Evolutionary conservation across 208 protist species (phyloP), one percentile per base, ranked within the genome.

Genomic region (Leishmania guyanensis): DNA sequence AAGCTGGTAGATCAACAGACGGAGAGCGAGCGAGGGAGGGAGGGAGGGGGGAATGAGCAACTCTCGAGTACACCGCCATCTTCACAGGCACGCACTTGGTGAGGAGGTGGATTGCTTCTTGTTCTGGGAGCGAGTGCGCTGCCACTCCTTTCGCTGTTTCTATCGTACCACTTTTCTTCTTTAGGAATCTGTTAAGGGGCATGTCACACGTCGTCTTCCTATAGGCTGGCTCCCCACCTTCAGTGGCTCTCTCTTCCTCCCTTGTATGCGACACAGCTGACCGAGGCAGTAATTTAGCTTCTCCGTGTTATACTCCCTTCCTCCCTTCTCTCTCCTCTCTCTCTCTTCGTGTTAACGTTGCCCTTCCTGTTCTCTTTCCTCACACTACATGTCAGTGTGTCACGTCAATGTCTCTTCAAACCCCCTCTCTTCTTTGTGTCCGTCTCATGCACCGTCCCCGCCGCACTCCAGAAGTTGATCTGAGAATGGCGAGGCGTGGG

Each of bases 161-260:
- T 75, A 29, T 36, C 33, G 62, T 26, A 33, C 75, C 58, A 80
- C 26, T 64, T 78, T 84, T 46, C 77, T 83, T 53, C 46, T 86
- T 26, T 69, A n/a, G 54, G 20, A 33, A 33, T 64, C 16, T 10
- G 20, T 33, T 64, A n/a, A 64, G 26, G 26, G 26, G 26, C 29
- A 8, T 29, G 26, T 8, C 26, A 29, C 12, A 64, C 26, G 58
- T 9, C 54, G 54, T 58, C 69, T 75, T 79, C 26, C 77, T 78
- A 36, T 50, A 33, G 60, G 46, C 12, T 77, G 46, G 50, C 62
- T 53, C 73, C 12, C 48, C 20, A 48, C 65, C 14, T 85, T 75
- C 33, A 68, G 9, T 50, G 50, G 17, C 58, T 82, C 50, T 51
- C 48, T 62, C 77, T 72, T 53, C 56, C 46, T 60, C 68, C 56